phyloP scores from a whole-genome alignment of 768 basidiomycete genomes.

The Suillus fuscotomentosus region DNA sequence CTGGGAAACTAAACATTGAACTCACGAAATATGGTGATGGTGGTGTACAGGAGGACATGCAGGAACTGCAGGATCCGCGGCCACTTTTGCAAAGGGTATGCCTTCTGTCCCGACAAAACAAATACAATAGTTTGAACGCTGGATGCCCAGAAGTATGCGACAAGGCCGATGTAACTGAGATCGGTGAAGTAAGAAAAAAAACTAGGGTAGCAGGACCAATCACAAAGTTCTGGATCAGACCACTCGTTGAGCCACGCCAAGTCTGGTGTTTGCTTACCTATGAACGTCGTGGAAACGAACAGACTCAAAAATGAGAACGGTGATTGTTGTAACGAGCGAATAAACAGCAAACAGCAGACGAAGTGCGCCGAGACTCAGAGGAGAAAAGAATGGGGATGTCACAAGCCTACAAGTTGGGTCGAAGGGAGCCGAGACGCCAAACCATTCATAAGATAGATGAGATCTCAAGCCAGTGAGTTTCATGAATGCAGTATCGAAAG shows the following conservation, averaged over 20 bases:
- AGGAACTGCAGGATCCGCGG: conserved; percentile 51
- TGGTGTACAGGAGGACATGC: conserved; percentile 53
- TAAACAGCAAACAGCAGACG: conserved; percentile 53
- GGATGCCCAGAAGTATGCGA: conserved; percentile 61
- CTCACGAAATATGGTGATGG: conserved; percentile 58
- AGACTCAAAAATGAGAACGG: conserved; percentile 30
- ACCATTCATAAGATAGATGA: conserved; percentile 16
- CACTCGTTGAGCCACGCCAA: not conserved
- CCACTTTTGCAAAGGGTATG: conserved; percentile 63
- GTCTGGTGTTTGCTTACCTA: conserved; percentile 32
- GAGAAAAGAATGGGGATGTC: conserved; percentile 41
- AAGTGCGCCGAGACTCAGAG: conserved; percentile 41
- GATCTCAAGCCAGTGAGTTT: conserved; percentile 4
- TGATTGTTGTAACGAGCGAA: conserved; percentile 38
- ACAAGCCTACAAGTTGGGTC: conserved; percentile 38
- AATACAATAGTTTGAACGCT: conserved; percentile 51
- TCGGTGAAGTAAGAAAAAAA: conserved; percentile 67
- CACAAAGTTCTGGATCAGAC: not conserved
- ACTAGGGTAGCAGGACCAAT: conserved; percentile 29
- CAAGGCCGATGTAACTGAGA: conserved; percentile 59
- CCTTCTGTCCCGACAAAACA: conserved; percentile 28
- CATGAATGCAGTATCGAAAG: conserved; percentile 7
- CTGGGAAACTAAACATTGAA: conserved; percentile 9
- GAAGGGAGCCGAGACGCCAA: conserved; percentile 41
- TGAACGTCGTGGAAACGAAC: conserved; percentile 26